phyloP scores from a whole-genome alignment of 306 rosid species.

The Betula pendula region DNA sequence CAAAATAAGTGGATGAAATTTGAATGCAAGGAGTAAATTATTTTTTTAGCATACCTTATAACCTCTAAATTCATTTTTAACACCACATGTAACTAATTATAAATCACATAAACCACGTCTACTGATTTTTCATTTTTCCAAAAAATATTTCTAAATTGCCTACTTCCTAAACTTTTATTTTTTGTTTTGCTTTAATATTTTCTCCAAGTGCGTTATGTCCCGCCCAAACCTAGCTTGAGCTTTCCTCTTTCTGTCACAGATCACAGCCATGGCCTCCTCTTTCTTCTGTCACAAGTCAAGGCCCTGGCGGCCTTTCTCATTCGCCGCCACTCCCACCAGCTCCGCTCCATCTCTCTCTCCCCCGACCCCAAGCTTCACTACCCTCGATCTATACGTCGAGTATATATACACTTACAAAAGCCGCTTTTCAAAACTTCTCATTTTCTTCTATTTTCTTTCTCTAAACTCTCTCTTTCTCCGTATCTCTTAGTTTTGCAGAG shows the following conservation, averaged over 20 bases:
- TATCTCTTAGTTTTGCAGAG: conserved; percentile 58
- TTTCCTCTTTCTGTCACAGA: background rate
- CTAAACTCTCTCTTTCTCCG: background rate
- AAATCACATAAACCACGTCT: too few species aligned
- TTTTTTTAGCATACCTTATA: too few species aligned
- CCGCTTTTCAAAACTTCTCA: background rate
- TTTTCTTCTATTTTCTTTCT: background rate
- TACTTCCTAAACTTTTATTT: too few species aligned
- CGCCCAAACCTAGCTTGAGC: background rate
- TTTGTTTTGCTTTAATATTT: background rate
- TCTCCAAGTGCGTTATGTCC: background rate
- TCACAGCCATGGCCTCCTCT: conserved; percentile 21
- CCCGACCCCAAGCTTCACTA: conserved; percentile 66
- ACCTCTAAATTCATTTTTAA: too few species aligned
- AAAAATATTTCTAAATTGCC: too few species aligned
- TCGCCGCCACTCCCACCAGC: conserved; percentile 51
- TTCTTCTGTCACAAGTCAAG: conserved; percentile 32
- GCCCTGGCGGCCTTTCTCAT: conserved; percentile 56
- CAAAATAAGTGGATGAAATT: too few species aligned
- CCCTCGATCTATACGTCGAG: conserved; percentile 71
- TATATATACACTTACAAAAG: conserved; percentile 10
- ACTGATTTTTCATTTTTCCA: too few species aligned
- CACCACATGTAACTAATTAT: too few species aligned
- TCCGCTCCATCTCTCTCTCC: conserved; percentile 59
- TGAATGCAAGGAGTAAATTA: too few species aligned